phyloP scores from a whole-genome alignment of 2,329 filamentous ascomycete species.

The Pleomassaria siparia region DNA sequence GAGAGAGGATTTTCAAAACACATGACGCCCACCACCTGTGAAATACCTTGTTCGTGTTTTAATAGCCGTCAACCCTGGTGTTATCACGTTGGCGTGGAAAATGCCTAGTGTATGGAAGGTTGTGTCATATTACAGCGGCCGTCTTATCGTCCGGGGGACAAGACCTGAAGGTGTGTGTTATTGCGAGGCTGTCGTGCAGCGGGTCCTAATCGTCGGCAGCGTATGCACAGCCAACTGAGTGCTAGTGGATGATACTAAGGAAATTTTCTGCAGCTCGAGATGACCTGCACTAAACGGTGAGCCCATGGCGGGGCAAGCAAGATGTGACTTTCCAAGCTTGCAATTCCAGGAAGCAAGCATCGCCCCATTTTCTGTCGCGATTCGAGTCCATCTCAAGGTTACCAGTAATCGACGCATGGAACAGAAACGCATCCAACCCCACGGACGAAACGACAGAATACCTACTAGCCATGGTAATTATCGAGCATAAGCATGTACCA shows the following conservation, averaged over 20 bases:
- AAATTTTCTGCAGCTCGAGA: slow-evolving; percentile 3
- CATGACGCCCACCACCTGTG: background rate
- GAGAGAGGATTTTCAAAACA: background rate
- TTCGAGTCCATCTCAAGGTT: no score
- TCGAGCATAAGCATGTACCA: no score
- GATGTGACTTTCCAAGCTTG: no score
- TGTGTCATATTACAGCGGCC: background rate
- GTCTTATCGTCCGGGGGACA: background rate
- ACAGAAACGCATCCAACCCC: no score
- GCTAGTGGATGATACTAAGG: background rate
- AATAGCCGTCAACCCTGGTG: background rate
- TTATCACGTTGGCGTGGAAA: background rate
- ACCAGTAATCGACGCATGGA: no score
- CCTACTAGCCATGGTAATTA: no score
- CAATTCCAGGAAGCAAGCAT: background rate
- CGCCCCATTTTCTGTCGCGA: no score
- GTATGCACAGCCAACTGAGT: background rate
- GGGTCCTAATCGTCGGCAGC: background rate
- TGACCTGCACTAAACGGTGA: slow-evolving; percentile 6
- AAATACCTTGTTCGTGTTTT: background rate
- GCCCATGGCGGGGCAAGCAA: background rate
- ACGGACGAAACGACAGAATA: background rate
- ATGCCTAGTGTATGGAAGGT: background rate
- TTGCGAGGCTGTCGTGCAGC: background rate
- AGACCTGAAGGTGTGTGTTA: background rate